Evolutionary conservation across 768 basidiomycete genomes (phyloP).

Genomic region (Boletus vermiculosoides): DNA sequence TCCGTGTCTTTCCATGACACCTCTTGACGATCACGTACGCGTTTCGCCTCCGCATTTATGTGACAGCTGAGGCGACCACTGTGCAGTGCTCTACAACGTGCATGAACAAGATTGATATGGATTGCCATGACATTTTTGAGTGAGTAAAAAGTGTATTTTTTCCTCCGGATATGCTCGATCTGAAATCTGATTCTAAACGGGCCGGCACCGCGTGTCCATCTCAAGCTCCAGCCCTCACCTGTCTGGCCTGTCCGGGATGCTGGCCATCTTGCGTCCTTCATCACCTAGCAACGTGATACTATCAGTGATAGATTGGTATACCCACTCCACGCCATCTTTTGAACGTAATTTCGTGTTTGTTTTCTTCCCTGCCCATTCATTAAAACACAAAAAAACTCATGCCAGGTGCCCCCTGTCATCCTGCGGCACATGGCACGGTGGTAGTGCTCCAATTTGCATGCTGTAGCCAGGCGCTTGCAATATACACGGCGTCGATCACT

Average conservation of each 20-base stretch:
- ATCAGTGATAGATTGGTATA: conserved; percentile 9
- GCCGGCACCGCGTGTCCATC: neutral
- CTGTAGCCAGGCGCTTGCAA: conserved; percentile 44
- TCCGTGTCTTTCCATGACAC: neutral
- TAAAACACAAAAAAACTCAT: neutral
- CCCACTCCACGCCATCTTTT: conserved; percentile 4
- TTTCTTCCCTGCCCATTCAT: neutral
- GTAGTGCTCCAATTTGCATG: conserved; percentile 47
- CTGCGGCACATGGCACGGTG: neutral
- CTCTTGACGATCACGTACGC: neutral
- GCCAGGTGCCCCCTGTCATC: neutral
- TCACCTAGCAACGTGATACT: conserved; percentile 13
- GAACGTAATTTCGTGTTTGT: conserved; percentile 25
- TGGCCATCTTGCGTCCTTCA: neutral
- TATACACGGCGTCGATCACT: conserved; percentile 55
- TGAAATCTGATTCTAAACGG: neutral
- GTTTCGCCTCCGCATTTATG: neutral
- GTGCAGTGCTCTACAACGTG: neutral
- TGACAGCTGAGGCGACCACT: neutral
- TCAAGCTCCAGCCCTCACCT: neutral
- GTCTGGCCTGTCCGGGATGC: neutral
- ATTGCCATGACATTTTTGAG: neutral
- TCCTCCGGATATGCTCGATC: neutral
- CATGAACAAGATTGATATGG: neutral
- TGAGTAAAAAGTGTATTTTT: neutral